Evolutionary conservation across 73 alveolate species (phyloP).

Genomic region (Tetrahymena borealis): DNA sequence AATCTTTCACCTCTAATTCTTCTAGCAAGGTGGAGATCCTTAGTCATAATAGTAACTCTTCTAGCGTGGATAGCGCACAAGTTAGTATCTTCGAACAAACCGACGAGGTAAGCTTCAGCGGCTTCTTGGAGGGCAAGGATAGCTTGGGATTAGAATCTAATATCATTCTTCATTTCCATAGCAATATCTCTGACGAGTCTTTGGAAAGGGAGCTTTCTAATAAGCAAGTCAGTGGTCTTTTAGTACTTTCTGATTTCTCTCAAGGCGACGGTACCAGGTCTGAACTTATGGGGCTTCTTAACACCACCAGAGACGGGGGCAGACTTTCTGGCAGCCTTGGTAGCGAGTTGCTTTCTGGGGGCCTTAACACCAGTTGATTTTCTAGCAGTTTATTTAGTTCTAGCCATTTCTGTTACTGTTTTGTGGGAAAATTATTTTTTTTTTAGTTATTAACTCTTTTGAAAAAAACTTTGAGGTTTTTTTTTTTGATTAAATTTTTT

Average conservation of each 20-base stretch:
- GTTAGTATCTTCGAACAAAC: slow-evolving; percentile 88
- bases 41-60: slow-evolving; percentile 95
- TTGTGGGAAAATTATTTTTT: background rate
- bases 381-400: slow-evolving; percentile 93
- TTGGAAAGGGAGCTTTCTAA: slow-evolving; percentile 73
- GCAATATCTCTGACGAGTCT: slow-evolving; percentile 89
- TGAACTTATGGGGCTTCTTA: slow-evolving; percentile 83
- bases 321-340: slow-evolving; percentile 78
- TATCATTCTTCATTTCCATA: slow-evolving; percentile 62
- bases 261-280: slow-evolving; percentile 93
- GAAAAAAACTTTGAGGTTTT: background rate
- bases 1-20: slow-evolving; percentile 84
- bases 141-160: slow-evolving; percentile 83
- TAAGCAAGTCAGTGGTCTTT: slow-evolving; percentile 71
- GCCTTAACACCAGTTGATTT: slow-evolving; percentile 89
- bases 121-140: slow-evolving; percentile 87
- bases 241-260: slow-evolving; percentile 82
- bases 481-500: background rate
- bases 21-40: slow-evolving; percentile 87
- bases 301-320: slow-evolving; percentile 71
- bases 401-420: slow-evolving; percentile 68
- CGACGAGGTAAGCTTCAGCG: slow-evolving; percentile 90
- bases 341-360: slow-evolving; percentile 82
- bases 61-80: slow-evolving; percentile 96
- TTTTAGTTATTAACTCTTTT: background rate